Evolutionary conservation across 1,284 basidiomycete species (phyloP), one percentile per base, ranked within the genome.

Genomic region (Pisolithus thermaeus): DNA sequence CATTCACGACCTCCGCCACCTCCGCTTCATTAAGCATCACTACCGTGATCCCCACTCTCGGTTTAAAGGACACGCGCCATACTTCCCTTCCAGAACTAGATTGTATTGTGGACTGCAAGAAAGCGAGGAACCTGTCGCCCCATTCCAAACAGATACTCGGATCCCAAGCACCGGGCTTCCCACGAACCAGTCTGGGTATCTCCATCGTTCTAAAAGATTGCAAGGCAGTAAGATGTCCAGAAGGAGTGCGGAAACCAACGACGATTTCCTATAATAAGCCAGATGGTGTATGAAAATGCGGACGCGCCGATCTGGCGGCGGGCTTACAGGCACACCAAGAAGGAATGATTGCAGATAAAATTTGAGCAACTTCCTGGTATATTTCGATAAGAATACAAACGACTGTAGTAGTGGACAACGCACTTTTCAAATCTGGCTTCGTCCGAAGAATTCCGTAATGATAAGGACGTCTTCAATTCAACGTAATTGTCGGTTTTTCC

Each of bases 261-360:
- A 95, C 74, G 49, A 99, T 85, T 62, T 87, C 84, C 85, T 95
- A 56, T 48, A 37, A 43, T 32, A 14, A 28, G 46, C 9, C 23
- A 46, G 42, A 47, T 45, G 22, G 53, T 47, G 42, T 18, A 55
- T 43, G 4, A 50, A 35, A 32, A 20, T 30, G 4, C 38, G 35
- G 46, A 14, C 44, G 46, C 32, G 22, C 36, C 42, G 35, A 30
- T 49, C 36, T 45, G 28, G 20, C 44, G 32, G 30, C 12, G 40
- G 16, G 71, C 87, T 59, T 61, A 93, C 90, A 12, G 90, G 90
- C 20, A 97, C 87, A 41, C 94, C 93, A 39, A 97, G 78, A 18
- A 97, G 77, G 69, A 92, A 97, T 2, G 92, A 95, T 64, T 99
- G 96, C 53, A 96, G 86, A 78, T 96, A 98, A 71, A 96, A 93